Percentiles rank a stretch among this genome's conserved stretches.
These are phyloP conservation scores for Cladosporium phlei DNA, from an alignment of 2,329 filamentous ascomycete genomes.

Conservation along the genomic window DNA sequence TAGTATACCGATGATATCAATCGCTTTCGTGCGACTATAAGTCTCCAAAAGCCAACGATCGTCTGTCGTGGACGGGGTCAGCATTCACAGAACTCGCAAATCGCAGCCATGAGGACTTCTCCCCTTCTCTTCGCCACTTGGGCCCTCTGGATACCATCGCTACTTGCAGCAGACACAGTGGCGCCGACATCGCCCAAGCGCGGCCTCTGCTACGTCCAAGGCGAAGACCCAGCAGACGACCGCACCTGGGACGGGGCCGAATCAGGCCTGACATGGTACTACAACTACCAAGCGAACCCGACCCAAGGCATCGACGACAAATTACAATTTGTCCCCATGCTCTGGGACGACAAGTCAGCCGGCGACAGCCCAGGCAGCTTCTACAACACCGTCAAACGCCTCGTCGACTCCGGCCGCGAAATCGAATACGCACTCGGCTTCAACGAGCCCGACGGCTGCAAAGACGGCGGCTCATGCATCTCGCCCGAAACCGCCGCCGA, in stretches of 20 bases:
- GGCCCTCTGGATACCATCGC: neutral
- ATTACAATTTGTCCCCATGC: constrained; percentile 76
- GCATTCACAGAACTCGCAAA: no score
- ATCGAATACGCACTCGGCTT: constrained; percentile 68
- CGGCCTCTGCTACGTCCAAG: constrained; percentile 65
- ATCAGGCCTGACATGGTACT: constrained; percentile 73
- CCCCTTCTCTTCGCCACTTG: neutral
- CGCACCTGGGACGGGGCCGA: constrained; percentile 55
- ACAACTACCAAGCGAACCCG: constrained; percentile 65
- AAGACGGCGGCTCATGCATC: constrained; percentile 60
- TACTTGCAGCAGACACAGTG: constrained; percentile 6
- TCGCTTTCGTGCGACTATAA: neutral
- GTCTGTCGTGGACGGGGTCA: no score
- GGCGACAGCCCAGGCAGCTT: constrained; percentile 54
- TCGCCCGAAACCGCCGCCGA: constrained; percentile 57
- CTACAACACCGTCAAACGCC: constrained; percentile 51
- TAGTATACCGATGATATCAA: constrained; percentile 5
- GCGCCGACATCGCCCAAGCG: constrained; percentile 54
- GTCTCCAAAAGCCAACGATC: neutral
- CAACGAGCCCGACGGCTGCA: constrained; percentile 69
- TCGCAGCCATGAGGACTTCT: neutral
- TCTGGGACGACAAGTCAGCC: constrained; percentile 56
- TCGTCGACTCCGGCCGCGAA: constrained; percentile 52
- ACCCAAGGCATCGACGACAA: constrained; percentile 34
- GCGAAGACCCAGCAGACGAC: constrained; percentile 57